These are phyloP conservation scores for Ananas comosus DNA, from an alignment of 176 grass and related monocot species.

Conservation along the genomic window DNA sequence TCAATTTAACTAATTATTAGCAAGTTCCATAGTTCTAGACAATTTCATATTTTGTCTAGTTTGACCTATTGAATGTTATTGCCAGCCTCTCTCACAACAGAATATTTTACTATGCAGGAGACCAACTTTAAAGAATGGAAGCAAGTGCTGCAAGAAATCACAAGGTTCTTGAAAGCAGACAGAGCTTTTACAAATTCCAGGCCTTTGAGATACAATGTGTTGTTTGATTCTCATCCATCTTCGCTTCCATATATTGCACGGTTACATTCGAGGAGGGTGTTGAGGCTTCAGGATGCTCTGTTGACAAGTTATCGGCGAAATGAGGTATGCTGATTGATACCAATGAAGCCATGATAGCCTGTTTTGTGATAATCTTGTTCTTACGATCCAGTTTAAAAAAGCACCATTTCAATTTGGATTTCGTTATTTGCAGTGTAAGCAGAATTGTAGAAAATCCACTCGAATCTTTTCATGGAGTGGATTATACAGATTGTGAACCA, in stretches of 20 bases:
- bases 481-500: too few relatives aligned
- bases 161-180: constrained; percentile 80
- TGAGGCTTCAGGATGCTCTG: constrained; percentile 84
- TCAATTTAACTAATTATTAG: not conserved
- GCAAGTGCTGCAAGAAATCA: constrained; percentile 77
- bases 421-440: too few relatives aligned
- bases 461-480: too few relatives aligned
- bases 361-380: not conserved
- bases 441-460: too few relatives aligned
- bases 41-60: not conserved
- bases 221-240: constrained; percentile 78
- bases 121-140: constrained; percentile 99
- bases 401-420: too few relatives aligned
- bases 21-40: not conserved
- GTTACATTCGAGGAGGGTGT: constrained; percentile 68
- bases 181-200: constrained; percentile 57
- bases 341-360: not conserved
- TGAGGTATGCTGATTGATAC: constrained; percentile 41
- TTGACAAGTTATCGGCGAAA: constrained; percentile 76
- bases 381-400: not conserved
- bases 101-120: constrained; percentile 32
- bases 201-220: constrained; percentile 62
- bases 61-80: not conserved
- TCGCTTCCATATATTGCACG: constrained; percentile 59
- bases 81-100: constrained; percentile 15